Evolutionary conservation across 768 basidiomycete genomes (phyloP).

Genomic region (Russula ochroleuca): DNA sequence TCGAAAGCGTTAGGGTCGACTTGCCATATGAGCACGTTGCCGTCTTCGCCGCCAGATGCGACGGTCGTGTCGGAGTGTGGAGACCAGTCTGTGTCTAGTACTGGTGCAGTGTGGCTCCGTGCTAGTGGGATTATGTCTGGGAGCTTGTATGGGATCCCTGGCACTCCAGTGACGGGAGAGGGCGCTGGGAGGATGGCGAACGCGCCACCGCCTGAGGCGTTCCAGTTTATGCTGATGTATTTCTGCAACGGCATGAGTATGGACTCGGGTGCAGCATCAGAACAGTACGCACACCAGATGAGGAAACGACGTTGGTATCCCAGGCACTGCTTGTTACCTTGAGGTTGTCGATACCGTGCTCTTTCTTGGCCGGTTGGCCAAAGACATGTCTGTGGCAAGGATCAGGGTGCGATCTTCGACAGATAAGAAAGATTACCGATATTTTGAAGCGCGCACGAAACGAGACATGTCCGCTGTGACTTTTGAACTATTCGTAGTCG

Average conservation of each 20-base stretch:
- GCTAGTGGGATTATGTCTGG: conserved; percentile 92
- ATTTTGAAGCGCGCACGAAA: conserved; percentile 83
- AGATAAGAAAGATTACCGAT: conserved; percentile 51
- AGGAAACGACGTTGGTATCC: conserved; percentile 91
- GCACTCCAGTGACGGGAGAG: conserved; percentile 52
- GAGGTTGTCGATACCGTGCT: conserved; percentile 73
- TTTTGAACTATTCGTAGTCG: not conserved
- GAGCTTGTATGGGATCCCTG: conserved; percentile 40
- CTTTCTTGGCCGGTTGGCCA: conserved; percentile 83
- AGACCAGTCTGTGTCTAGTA: conserved; percentile 95
- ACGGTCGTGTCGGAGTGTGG: conserved; percentile 90
- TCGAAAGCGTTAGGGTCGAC: conserved; percentile 42
- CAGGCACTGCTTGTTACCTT: conserved; percentile 88
- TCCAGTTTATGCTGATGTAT: conserved; percentile 95
- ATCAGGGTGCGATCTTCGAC: conserved; percentile 9
- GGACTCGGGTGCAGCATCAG: not conserved
- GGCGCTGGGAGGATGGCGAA: conserved; percentile 91
- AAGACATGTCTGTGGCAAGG: conserved; percentile 71
- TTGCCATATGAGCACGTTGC: conserved; percentile 90
- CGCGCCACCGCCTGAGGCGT: conserved; percentile 86
- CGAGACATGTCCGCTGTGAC: conserved; percentile 58
- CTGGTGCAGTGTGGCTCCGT: conserved; percentile 76
- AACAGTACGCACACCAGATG: conserved; percentile 60
- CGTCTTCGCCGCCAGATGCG: conserved; percentile 91
- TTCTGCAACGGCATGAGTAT: conserved; percentile 16